Percentiles rank a stretch among this genome's conserved stretches.
Conservation (phyloP, 495 filamentous ascomycete species). For the Neurospora sp. region DNA sequence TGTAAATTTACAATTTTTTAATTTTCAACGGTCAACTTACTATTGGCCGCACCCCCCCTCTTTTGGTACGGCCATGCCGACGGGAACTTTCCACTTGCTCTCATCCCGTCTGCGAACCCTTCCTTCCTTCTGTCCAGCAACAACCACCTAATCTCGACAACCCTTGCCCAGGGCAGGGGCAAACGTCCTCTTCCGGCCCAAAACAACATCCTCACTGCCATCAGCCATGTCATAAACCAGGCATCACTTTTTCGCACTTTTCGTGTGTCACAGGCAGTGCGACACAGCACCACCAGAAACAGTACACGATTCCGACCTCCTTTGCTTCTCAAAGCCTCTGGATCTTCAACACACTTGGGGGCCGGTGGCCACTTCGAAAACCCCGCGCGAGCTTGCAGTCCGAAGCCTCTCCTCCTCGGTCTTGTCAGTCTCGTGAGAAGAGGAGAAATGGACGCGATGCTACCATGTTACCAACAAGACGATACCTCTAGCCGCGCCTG, state of each 20-base stretch:
- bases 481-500: background rate
- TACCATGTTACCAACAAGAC: background rate
- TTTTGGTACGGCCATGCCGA: too few relatives aligned
- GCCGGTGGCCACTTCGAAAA: background rate
- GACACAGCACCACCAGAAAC: background rate
- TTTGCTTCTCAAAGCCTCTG: background rate
- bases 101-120: background rate
- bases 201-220: background rate
- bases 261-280: background rate
- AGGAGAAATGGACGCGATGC: background rate
- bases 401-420: background rate
- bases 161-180: background rate
- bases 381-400: background rate
- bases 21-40: too few relatives aligned
- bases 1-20: too few relatives aligned
- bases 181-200: background rate
- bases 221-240: background rate
- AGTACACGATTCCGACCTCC: background rate
- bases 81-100: background rate
- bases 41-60: too few relatives aligned
- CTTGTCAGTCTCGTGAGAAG: background rate
- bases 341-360: background rate
- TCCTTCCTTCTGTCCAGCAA: background rate
- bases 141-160: background rate
- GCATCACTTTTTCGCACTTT: background rate